phyloP scores from a whole-genome alignment of 1,139 yeast species.

The Geotrichum carabidarum region DNA sequence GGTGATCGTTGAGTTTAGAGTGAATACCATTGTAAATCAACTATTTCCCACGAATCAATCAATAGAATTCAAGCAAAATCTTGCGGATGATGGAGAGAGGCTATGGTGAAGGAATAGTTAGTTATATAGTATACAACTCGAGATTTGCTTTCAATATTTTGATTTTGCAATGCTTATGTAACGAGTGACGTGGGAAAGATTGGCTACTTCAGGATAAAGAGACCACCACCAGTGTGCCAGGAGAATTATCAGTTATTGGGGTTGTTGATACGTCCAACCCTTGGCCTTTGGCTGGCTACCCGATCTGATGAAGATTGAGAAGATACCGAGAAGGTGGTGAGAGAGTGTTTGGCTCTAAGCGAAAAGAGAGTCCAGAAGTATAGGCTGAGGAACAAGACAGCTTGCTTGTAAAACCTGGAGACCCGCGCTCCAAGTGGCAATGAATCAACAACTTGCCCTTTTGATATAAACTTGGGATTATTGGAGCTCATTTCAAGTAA shows the following conservation, averaged over 20 bases:
- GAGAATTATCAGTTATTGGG: not conserved
- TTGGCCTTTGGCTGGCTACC: not conserved
- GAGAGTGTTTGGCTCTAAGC: conserved; percentile 9
- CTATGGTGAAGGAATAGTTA: not conserved
- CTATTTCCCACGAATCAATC: not conserved
- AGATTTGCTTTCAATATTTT: conserved; percentile 2
- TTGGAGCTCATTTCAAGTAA: not conserved
- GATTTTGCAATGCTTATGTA: not conserved
- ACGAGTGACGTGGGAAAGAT: not conserved
- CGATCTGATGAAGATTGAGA: not conserved
- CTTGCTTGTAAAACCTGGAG: conserved; percentile 4
- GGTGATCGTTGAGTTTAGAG: conserved; percentile 51
- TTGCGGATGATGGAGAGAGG: not conserved
- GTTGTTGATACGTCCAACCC: conserved; percentile 6
- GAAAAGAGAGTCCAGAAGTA: conserved; percentile 20
- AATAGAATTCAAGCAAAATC: not conserved
- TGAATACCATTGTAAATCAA: conserved; percentile 36
- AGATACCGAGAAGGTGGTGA: not conserved
- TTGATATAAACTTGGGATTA: conserved; percentile 16
- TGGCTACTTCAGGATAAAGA: conserved; percentile 1
- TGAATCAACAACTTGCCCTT: conserved; percentile 18
- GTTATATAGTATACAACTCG: not conserved
- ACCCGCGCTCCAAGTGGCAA: conserved; percentile 10
- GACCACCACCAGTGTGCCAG: not conserved
- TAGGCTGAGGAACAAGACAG: conserved; percentile 5